These are phyloP conservation scores for Lichtheimia ramosa DNA, from an alignment of 371 early-diverging fungal species.

Conservation along the genomic window DNA sequence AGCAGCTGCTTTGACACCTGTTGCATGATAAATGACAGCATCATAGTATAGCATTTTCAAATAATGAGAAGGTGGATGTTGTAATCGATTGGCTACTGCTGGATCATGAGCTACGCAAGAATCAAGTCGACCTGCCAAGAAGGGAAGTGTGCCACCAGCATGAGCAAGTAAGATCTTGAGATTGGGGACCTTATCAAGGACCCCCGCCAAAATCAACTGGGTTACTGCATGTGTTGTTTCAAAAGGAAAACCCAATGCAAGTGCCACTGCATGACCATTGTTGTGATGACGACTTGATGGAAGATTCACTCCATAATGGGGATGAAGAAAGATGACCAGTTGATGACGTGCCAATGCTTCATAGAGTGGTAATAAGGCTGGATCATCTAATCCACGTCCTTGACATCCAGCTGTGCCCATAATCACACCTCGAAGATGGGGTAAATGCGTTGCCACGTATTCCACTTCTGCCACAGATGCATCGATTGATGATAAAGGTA, in stretches of 20 bases:
- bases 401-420: slow-evolving; percentile 29
- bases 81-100: slow-evolving; percentile 12
- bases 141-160: slow-evolving; percentile 40
- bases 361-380: slow-evolving; percentile 32
- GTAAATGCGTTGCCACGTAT: slow-evolving; percentile 18
- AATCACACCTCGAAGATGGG: slow-evolving; percentile 30
- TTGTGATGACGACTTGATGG: slow-evolving; percentile 12
- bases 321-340: slow-evolving; percentile 37
- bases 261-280: slow-evolving; percentile 40
- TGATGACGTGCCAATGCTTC: slow-evolving; percentile 20
- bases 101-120: slow-evolving; percentile 38
- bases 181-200: slow-evolving; percentile 34
- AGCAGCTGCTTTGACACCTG: slow-evolving; percentile 21
- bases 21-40: slow-evolving; percentile 21
- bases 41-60: slow-evolving; percentile 23
- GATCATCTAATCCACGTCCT: slow-evolving; percentile 44
- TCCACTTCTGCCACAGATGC: slow-evolving; percentile 27
- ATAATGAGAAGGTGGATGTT: slow-evolving; percentile 23
- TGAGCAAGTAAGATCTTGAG: slow-evolving; percentile 40
- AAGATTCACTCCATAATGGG: slow-evolving; percentile 39
- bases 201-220: slow-evolving; percentile 36
- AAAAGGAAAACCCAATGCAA: slow-evolving; percentile 44
- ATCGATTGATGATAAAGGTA: slow-evolving; percentile 25
- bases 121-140: slow-evolving; percentile 44
- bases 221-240: slow-evolving; percentile 39